Evolutionary conservation across 208 protist genomes (phyloP), one percentile per base, ranked within the genome.

Genomic region (Acanthamoeba culbertsoni): DNA sequence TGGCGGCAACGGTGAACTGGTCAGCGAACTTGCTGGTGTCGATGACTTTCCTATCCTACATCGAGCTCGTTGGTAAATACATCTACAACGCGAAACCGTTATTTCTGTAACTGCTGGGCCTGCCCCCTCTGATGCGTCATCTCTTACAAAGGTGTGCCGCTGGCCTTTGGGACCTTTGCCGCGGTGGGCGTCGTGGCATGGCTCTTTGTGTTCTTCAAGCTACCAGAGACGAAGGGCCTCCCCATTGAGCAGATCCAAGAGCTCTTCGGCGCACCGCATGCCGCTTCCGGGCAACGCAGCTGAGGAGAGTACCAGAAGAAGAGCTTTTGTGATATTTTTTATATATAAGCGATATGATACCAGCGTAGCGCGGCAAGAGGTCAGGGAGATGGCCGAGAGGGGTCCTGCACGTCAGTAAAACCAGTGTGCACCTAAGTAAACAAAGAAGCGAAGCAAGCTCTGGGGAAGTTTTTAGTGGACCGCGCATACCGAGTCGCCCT

Each of bases 1-100:
- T 98, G 28, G 97, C 97, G 23, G 98, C 97, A 23, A 98, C 98
- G 97, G 95, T 97, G 73, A 98, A 98, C 96, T 98, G 98, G 98
- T 96, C 93, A 12, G 95, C 97, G 35, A 98, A 98, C 95, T 96
- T 95, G 37, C 71, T 98, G 46, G 97, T 98, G 23, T 98, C 97
- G 31, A 97, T 98, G 93, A 96, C 97, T 51, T 98, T 98, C 94
- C 97, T 97, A 12, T 92, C 97, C 20, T 90, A 98, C 31, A 93
- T 98, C 94, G 98, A 97, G 35, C 26, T 86, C 1, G 73, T 86
- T 26, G 95, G 96, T 59, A 98, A 98, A 93, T 97, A 97, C 59
- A 96, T n/a, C n/a, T n/a, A n/a, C n/a, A n/a, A n/a, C n/a, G n/a
- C n/a, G n/a, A n/a, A n/a, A n/a, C n/a, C n/a, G n/a, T n/a, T n/a